Percentiles rank a stretch among this genome's conserved stretches.
phyloP scores from a whole-genome alignment of 2,329 filamentous ascomycete species.

The Botryotinia calthae region DNA sequence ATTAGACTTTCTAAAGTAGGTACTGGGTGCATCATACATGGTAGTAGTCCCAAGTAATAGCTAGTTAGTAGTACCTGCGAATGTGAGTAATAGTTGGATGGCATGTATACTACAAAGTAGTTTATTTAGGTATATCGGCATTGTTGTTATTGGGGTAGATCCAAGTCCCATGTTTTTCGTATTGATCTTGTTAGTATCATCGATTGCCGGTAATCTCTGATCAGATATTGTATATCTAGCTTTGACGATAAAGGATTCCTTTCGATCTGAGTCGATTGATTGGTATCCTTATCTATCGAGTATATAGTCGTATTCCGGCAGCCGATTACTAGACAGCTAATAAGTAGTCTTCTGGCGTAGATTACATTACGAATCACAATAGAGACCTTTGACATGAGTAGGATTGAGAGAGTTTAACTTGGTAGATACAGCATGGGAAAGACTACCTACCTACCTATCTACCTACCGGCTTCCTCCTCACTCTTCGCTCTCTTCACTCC shows the following conservation, averaged over 20 bases:
- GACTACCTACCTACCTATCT: background rate
- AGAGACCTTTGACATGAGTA: background rate
- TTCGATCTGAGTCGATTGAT: background rate
- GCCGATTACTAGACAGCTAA: background rate
- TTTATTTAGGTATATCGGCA: background rate
- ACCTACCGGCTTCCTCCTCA: too few relatives aligned
- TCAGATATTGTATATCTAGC: background rate
- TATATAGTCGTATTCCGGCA: background rate
- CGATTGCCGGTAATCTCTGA: background rate
- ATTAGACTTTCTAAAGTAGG: background rate
- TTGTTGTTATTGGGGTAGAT: background rate
- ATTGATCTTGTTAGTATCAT: background rate
- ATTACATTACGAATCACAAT: background rate
- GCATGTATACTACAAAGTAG: background rate
- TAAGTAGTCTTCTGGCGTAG: background rate
- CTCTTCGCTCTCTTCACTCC: background rate
- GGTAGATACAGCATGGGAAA: background rate
- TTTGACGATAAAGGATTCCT: background rate
- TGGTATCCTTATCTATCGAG: background rate
- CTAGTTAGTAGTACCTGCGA: background rate
- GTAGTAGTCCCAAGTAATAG: background rate
- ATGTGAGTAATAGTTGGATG: background rate
- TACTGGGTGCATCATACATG: background rate
- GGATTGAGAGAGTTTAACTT: too few relatives aligned
- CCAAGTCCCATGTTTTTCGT: background rate